Conservation (phyloP, 495 filamentous ascomycete genomes). For the Annulohypoxylon stygium region DNA sequence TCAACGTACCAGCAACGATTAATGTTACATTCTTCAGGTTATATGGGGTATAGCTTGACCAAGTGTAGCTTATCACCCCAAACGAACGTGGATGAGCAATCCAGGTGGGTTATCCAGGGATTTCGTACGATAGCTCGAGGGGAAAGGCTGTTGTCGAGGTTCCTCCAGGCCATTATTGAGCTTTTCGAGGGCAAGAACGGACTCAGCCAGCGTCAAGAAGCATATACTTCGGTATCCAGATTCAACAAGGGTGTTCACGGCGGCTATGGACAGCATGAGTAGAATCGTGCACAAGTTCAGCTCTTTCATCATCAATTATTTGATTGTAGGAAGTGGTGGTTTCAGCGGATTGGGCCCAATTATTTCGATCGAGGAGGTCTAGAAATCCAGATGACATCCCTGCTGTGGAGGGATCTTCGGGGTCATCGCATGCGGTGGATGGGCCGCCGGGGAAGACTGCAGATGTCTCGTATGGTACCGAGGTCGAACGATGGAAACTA, state of each 20-base stretch:
- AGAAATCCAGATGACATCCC: conserved; percentile 16
- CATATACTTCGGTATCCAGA: neutral
- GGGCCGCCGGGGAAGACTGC: neutral
- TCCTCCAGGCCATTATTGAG: too few relatives aligned
- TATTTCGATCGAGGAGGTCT: conserved; percentile 34
- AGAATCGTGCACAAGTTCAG: neutral
- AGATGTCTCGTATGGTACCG: neutral
- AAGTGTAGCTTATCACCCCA: neutral
- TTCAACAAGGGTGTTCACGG: neutral
- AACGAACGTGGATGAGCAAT: too few relatives aligned
- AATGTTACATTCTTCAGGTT: neutral
- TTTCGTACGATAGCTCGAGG: too few relatives aligned
- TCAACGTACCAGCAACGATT: neutral
- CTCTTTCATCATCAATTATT: neutral
- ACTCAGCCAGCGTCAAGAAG: neutral
- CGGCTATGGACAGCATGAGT: neutral
- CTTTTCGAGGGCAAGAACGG: neutral
- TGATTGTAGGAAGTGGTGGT: neutral
- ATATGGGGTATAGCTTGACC: neutral
- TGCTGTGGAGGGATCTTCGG: neutral
- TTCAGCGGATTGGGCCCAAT: conserved; percentile 27
- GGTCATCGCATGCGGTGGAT: neutral
- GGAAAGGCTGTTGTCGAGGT: too few relatives aligned
- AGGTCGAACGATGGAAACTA: neutral
- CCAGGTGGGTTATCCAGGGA: too few relatives aligned